Conservation (phyloP, 352 stramenopile genomes). For the Globisporangium camurandrum region DNA sequence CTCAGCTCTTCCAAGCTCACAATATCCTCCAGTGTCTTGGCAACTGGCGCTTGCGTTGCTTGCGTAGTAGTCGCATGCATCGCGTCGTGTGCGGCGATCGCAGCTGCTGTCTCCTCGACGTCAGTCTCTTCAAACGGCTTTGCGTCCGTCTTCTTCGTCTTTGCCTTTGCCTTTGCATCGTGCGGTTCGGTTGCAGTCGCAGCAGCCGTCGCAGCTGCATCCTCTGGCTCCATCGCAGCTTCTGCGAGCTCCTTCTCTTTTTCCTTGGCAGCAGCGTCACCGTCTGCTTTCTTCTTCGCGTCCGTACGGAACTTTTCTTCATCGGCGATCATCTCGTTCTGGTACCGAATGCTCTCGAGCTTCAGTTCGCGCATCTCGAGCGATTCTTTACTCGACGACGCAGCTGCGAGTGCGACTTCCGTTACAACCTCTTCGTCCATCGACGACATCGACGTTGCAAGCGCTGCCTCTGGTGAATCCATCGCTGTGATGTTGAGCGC, state of each 20-base stretch:
- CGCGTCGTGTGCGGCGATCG: constrained; percentile 8
- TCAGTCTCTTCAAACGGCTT: constrained; percentile 10
- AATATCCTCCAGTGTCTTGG: constrained; percentile 67
- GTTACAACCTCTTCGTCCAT: constrained; percentile 87
- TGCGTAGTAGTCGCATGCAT: constrained; percentile 10
- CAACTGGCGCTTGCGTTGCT: constrained; percentile 9
- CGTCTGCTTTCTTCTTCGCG: constrained; percentile 75
- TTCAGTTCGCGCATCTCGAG: constrained; percentile 75
- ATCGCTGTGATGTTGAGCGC: constrained; percentile 93
- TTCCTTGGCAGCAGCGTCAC: constrained; percentile 30
- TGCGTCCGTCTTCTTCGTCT: no score
- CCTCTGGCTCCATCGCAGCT: constrained; percentile 7
- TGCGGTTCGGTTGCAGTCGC: constrained; percentile 1
- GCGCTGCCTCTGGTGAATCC: constrained; percentile 76
- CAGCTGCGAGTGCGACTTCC: constrained; percentile 75
- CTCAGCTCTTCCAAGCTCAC: constrained; percentile 77
- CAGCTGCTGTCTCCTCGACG: constrained; percentile 2
- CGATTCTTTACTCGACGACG: constrained; percentile 55
- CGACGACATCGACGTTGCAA: constrained; percentile 82
- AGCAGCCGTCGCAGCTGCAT: constrained; percentile 3
- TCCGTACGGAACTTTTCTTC: constrained; percentile 89
- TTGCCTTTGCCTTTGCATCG: neutral
- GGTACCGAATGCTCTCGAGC: constrained; percentile 90
- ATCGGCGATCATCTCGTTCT: constrained; percentile 94
- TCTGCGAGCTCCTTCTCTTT: constrained; percentile 18